These are phyloP conservation scores for Yamadazyma laniorum DNA, from an alignment of 805 yeast genomes.

Conservation along the genomic window DNA sequence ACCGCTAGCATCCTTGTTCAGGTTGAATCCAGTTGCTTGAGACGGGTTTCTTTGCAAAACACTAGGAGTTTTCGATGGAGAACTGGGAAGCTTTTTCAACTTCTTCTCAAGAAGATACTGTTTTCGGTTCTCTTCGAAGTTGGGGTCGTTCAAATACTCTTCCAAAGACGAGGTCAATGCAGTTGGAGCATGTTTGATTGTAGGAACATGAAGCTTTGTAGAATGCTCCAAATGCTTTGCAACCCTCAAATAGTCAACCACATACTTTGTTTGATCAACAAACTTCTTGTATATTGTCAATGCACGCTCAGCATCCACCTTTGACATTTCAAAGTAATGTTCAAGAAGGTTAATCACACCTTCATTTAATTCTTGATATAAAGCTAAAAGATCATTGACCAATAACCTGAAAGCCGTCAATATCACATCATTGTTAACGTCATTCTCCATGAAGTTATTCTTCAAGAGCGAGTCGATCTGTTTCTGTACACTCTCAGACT, in stretches of 20 bases:
- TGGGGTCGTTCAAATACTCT: constrained; percentile 84
- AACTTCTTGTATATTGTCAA: constrained; percentile 79
- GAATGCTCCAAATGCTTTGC: constrained; percentile 87
- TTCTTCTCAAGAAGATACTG: constrained; percentile 73
- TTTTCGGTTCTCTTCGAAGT: constrained; percentile 73
- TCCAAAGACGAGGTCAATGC: constrained; percentile 83
- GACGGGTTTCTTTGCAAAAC: constrained; percentile 3
- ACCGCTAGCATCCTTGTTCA: neutral
- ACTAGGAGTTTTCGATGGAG: constrained; percentile 2
- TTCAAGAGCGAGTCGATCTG: constrained; percentile 75
- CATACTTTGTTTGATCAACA: constrained; percentile 81
- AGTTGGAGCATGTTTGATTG: constrained; percentile 96
- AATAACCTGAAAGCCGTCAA: constrained; percentile 82
- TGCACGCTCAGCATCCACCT: constrained; percentile 81
- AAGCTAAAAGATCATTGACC: constrained; percentile 82
- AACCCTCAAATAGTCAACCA: constrained; percentile 79
- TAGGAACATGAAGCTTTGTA: constrained; percentile 89
- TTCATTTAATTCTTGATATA: constrained; percentile 89
- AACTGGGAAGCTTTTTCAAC: constrained; percentile 23
- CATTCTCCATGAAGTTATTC: constrained; percentile 75
- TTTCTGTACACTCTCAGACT: constrained; percentile 78
- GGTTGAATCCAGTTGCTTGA: neutral
- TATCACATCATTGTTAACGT: constrained; percentile 79
- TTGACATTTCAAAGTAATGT: constrained; percentile 91
- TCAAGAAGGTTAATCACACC: constrained; percentile 93